A percentile compares a stretch with the other conserved stretches of the same genome.
Conservation (phyloP, 345 rosid species). For the Populus alba region DNA sequence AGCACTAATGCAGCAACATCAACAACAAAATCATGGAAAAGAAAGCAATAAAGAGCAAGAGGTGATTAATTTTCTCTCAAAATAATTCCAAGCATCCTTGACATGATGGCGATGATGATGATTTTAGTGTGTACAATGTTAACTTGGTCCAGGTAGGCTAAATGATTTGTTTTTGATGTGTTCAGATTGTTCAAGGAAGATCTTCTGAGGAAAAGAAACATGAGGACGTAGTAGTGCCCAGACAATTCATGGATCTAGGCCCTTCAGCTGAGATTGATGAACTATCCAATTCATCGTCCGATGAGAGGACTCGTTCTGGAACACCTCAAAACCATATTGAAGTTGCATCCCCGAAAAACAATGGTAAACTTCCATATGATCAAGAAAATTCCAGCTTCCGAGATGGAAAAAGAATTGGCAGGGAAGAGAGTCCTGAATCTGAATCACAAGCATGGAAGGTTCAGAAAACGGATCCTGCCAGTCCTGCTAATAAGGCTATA, state of each 20-base stretch:
- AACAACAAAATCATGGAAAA: conserved; percentile 25
- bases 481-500: conserved; percentile 12
- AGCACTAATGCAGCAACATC: conserved; percentile 52
- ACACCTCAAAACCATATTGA: conserved; percentile 37
- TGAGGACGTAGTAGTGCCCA: conserved; percentile 43
- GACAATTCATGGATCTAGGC: conserved; percentile 63
- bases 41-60: conserved; percentile 31
- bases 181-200: conserved; percentile 45
- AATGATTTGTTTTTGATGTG: neutral
- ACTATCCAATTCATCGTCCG: conserved; percentile 62
- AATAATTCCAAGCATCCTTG: neutral
- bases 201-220: conserved; percentile 38
- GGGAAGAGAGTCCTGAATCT: conserved; percentile 71
- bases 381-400: conserved; percentile 33
- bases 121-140: neutral
- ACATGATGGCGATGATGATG: neutral
- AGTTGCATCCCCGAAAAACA: conserved; percentile 20
- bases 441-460: conserved; percentile 65
- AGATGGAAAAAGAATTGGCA: conserved; percentile 43
- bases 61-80: conserved; percentile 18
- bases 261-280: conserved; percentile 46
- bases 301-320: conserved; percentile 66
- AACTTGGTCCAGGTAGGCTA: neutral
- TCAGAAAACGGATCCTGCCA: conserved; percentile 36
- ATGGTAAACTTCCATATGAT: conserved; percentile 27